phyloP scores from a whole-genome alignment of 225 moss, liverwort and hornwort species.

The Neckera pumila region DNA sequence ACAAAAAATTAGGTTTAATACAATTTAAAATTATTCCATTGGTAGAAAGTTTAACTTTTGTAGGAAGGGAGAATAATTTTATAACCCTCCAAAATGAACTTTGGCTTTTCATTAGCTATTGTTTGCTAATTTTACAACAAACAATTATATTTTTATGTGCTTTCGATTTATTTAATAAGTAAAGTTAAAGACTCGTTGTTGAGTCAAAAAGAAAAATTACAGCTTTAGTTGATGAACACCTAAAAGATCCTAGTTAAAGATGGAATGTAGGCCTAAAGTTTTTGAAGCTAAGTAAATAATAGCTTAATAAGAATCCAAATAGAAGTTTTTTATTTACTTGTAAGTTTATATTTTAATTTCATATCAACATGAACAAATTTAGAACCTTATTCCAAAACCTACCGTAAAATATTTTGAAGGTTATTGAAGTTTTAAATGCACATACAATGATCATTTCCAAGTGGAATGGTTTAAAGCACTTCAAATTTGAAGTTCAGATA shows the following conservation, averaged over 20 bases:
- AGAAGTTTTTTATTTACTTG: background rate
- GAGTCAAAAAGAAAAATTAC: background rate
- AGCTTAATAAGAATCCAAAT: background rate
- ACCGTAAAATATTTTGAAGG: background rate
- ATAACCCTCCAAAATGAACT: background rate
- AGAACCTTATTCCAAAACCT: background rate
- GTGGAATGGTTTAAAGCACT: too few species aligned
- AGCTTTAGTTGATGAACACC: background rate
- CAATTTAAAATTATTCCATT: background rate
- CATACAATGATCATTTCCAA: rapidly evolving
- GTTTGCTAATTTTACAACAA: background rate
- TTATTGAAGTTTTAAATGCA: background rate
- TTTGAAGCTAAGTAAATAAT: background rate
- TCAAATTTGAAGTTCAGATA: background rate
- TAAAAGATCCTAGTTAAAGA: background rate
- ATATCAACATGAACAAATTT: background rate
- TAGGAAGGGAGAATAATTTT: background rate
- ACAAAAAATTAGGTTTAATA: background rate
- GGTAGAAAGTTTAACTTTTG: background rate
- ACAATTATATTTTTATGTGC: background rate
- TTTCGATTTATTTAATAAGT: background rate
- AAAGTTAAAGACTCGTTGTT: background rate
- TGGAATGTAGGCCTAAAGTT: background rate
- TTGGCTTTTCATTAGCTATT: background rate
- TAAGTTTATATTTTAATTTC: background rate